Evolutionary conservation across 1,284 basidiomycete species (phyloP).

Genomic region (Cutaneotrichosporon sp.): DNA sequence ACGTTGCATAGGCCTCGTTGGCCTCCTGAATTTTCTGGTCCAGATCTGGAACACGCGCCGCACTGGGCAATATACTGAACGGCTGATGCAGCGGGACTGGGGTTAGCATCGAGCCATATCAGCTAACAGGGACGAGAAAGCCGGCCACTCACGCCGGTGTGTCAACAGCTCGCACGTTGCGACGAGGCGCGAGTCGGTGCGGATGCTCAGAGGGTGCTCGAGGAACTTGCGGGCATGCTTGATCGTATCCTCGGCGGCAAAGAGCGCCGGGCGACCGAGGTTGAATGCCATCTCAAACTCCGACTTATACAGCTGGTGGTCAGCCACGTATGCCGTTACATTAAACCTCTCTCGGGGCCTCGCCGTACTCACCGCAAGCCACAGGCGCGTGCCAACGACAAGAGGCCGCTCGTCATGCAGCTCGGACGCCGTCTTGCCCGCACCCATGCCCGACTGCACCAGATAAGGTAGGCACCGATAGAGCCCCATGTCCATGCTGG

Average conservation of each 20-base stretch:
- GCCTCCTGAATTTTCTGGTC: conserved; percentile 38
- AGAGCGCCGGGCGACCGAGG: conserved; percentile 74
- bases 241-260: conserved; percentile 82
- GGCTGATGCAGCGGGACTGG: conserved; percentile 38
- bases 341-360: too few species aligned
- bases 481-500: conserved; percentile 70
- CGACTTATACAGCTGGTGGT: conserved; percentile 65
- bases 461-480: conserved; percentile 81
- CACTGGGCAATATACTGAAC: conserved; percentile 29
- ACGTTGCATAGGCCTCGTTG: conserved; percentile 33
- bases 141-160: conserved; percentile 26
- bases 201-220: conserved; percentile 75
- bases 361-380: conserved; percentile 63
- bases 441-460: conserved; percentile 63
- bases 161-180: conserved; percentile 58
- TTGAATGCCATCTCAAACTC: conserved; percentile 58
- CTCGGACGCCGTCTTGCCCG: conserved; percentile 55
- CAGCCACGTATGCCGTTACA: background rate
- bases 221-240: conserved; percentile 67
- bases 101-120: background rate
- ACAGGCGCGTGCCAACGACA: conserved; percentile 71
- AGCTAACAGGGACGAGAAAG: background rate
- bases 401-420: conserved; percentile 65
- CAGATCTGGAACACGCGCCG: conserved; percentile 30
- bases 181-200: conserved; percentile 85